Conservation (phyloP, 257 asterid genomes). For the Avicennia marina region DNA sequence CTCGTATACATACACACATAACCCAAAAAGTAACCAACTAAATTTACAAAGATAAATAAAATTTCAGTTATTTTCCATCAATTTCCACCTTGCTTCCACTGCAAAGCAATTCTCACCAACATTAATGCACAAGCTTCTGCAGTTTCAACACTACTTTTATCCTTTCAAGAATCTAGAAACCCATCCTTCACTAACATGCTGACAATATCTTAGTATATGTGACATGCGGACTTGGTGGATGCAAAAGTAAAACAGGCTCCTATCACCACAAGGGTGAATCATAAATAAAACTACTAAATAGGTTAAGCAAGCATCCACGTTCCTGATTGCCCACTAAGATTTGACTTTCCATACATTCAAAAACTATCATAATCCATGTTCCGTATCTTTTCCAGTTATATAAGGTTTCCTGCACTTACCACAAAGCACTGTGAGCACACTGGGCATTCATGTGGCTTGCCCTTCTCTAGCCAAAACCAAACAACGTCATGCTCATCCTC, state of each 20-base stretch:
- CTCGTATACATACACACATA: too few species aligned
- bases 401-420: constrained; percentile 44
- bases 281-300: too few species aligned
- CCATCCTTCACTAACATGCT: neutral
- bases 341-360: too few species aligned
- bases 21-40: neutral
- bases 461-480: constrained; percentile 99
- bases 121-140: neutral
- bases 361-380: too few species aligned
- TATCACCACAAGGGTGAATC: too few species aligned
- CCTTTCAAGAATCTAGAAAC: neutral
- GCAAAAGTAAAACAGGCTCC: neutral
- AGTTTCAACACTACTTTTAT: neutral
- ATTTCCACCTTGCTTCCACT: neutral
- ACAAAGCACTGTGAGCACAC: constrained; percentile 89
- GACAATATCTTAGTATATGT: neutral
- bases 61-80: neutral
- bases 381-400: neutral
- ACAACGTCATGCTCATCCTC: constrained; percentile 99
- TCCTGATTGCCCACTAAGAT: too few species aligned
- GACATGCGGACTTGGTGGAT: neutral
- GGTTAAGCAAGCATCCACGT: too few species aligned
- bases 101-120: neutral
- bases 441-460: constrained; percentile 93
- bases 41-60: neutral